Evolutionary conservation across 768 basidiomycete genomes (phyloP).

Genomic region (Ephemerocybe angulata): DNA sequence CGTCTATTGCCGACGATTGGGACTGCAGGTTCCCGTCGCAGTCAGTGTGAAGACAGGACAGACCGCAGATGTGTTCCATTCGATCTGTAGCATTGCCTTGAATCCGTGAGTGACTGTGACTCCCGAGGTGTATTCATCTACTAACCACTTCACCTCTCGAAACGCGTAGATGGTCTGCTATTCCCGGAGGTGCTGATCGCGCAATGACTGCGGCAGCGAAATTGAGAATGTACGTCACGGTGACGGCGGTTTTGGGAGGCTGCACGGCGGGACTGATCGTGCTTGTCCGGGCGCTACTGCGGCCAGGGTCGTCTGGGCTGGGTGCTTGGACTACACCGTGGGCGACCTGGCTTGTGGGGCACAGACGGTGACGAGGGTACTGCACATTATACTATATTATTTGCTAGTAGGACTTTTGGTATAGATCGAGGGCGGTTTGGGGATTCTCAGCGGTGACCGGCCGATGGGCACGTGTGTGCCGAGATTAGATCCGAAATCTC

Average conservation of each 20-base stretch:
- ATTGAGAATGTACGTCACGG: slow-evolving; percentile 66
- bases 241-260: slow-evolving; percentile 73
- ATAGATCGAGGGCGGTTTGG: neutral
- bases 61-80: slow-evolving; percentile 83
- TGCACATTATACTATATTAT: slow-evolving; percentile 2
- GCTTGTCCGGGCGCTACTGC: slow-evolving; percentile 63
- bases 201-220: slow-evolving; percentile 66
- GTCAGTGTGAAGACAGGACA: slow-evolving; percentile 87
- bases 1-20: slow-evolving; percentile 87
- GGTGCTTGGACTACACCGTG: slow-evolving; percentile 57
- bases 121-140: slow-evolving; percentile 18
- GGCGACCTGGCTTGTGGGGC: slow-evolving; percentile 64
- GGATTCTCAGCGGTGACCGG: neutral
- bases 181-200: slow-evolving; percentile 83
- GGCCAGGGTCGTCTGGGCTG: slow-evolving; percentile 53
- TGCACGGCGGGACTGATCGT: slow-evolving; percentile 69
- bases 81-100: slow-evolving; percentile 79
- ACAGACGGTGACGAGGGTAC: slow-evolving; percentile 52
- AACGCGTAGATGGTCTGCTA: slow-evolving; percentile 48
- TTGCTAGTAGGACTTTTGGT: too few relatives aligned
- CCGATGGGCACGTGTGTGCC: neutral
- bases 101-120: slow-evolving; percentile 62
- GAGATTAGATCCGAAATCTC: slow-evolving; percentile 14
- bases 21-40: slow-evolving; percentile 90
- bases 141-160: slow-evolving; percentile 10